These are phyloP conservation scores for Fagus sylvatica DNA, from an alignment of 306 rosid species.

Conservation along the genomic window DNA sequence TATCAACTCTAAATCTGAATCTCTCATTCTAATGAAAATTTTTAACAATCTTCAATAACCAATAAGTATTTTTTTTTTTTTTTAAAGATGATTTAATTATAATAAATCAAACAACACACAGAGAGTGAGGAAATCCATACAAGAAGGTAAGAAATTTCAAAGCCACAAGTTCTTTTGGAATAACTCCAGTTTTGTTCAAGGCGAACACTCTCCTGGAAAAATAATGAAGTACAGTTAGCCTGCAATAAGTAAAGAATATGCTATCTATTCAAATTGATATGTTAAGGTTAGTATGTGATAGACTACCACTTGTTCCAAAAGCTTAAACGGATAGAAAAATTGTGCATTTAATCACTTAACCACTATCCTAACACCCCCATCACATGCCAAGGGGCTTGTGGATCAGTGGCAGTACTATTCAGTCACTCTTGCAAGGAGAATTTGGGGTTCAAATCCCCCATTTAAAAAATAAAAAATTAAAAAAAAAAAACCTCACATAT, in stretches of 20 bases:
- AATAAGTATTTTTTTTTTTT: too few species aligned
- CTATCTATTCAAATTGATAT: not conserved
- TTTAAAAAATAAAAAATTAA: too few species aligned
- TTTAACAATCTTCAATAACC: not conserved
- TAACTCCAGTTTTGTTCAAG: not conserved
- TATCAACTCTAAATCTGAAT: not conserved
- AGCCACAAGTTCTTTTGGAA: constrained; percentile 22
- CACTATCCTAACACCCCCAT: too few species aligned
- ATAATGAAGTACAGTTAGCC: not conserved
- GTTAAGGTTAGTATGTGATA: not conserved
- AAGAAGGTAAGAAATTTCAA: constrained; percentile 9
- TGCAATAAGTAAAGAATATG: not conserved
- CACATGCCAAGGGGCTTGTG: too few species aligned
- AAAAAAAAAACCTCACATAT: too few species aligned
- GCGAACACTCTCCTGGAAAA: constrained; percentile 20
- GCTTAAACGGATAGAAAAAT: too few species aligned
- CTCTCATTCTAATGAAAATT: not conserved
- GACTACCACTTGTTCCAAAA: too few species aligned
- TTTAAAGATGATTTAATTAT: not conserved
- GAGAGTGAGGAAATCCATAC: constrained; percentile 8
- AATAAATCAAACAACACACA: not conserved
- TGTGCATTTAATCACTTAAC: too few species aligned
- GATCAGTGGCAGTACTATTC: too few species aligned
- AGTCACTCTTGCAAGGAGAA: too few species aligned
- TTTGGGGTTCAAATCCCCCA: too few species aligned